Evolutionary conservation across 352 stramenopile species (phyloP), one percentile per base, ranked within the genome.

Genomic region (Globisporangium camurandrum): DNA sequence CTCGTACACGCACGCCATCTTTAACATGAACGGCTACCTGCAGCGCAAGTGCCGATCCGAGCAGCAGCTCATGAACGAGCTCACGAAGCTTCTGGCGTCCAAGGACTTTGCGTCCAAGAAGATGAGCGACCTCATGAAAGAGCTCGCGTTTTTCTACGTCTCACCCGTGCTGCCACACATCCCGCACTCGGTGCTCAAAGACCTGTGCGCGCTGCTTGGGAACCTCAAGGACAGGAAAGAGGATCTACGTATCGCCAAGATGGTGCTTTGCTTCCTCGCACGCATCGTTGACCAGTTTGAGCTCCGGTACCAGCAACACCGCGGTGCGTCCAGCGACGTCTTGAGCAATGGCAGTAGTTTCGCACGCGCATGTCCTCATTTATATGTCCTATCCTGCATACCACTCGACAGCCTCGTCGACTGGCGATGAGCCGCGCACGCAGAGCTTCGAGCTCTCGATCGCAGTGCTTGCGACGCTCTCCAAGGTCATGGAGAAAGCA

Each of bases 221-320:
- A 58, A 74, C 31, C 75, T 91, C 46, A 84, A 87, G 53, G 76
- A 91, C 67, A 88, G 86, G 62, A 91, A 88, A 44, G 78, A 90
- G 39, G 77, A 92, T 47, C 64, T 86, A 24, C 73, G 75, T 20
- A 70, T 88, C 54, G 74, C 74, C 4, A 59, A 63, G 30, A 65
- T 88, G 36, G 75, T 75, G 53, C 56, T 86, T 41, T 83, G 71
- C 43, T 66, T 89, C 34, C 61, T 92, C 20, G 51, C 63, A 40
- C 75, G 74, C 10, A 67, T 88, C 30, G 62, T 74, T 26, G 73
- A 88, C 50, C 75, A 86, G 57, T 85, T 83, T 22, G 71, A 79
- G 47, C 67, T 75, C 36, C 61, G 49, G 1, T 64, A 67, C 50
- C 57, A 71, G 31, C 30, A 38, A 24, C 38, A 19, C 26, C 44